Evolutionary conservation across 305 asterid genomes (phyloP).

Genomic region (Fraxinus nigra): DNA sequence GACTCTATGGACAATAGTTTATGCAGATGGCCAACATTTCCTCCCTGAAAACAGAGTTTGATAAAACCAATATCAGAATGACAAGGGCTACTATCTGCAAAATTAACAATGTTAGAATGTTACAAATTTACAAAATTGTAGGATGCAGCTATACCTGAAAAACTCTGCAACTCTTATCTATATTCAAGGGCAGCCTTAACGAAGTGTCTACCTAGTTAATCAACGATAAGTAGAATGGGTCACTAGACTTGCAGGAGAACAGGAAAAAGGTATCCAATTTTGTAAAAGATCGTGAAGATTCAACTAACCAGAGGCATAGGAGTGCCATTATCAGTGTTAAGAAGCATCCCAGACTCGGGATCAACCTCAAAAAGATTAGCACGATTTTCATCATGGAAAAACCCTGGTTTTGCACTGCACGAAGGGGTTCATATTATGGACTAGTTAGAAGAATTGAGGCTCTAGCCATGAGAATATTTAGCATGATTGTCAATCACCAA

Average conservation of each 20-base stretch:
- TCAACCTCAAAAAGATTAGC: constrained; percentile 92
- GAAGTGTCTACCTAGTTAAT: constrained; percentile 71
- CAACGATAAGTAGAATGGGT: constrained; percentile 14
- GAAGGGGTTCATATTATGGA: constrained; percentile 15
- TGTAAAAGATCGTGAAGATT: constrained; percentile 12
- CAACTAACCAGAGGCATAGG: constrained; percentile 91
- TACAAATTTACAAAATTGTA: constrained; percentile 8
- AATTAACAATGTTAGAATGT: background rate
- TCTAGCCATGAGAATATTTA: constrained; percentile 8
- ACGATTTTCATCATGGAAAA: constrained; percentile 90
- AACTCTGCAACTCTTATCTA: constrained; percentile 60
- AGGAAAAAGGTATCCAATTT: constrained; percentile 6
- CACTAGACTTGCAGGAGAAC: constrained; percentile 7
- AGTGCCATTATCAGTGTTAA: constrained; percentile 92
- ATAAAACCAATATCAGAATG: constrained; percentile 18
- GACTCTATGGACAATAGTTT: constrained; percentile 79
- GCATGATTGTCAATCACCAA: constrained; percentile 16
- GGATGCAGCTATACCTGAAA: constrained; percentile 60
- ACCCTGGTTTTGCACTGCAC: constrained; percentile 89
- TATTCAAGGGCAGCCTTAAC: constrained; percentile 59
- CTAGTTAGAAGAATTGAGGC: constrained; percentile 21
- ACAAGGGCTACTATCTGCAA: constrained; percentile 10
- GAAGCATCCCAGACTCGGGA: constrained; percentile 86
- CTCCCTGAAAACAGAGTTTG: constrained; percentile 67
- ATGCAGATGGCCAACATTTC: constrained; percentile 96